These are phyloP conservation scores for Dictyostelium discoideum DNA, from an alignment of 78 protist genomes.

Conservation along the genomic window DNA sequence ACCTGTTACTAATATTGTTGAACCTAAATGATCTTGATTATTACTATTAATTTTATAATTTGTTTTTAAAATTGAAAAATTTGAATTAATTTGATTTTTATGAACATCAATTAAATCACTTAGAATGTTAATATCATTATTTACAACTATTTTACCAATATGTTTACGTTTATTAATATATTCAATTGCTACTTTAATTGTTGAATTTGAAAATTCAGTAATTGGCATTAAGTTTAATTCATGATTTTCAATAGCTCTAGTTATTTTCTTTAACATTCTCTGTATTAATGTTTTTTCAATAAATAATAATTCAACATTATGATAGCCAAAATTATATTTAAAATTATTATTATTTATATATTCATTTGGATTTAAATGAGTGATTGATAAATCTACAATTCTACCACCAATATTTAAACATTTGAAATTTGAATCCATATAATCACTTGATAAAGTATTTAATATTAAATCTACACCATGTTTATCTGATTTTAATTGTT, in stretches of 20 bases:
- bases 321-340: slow-evolving; percentile 4
- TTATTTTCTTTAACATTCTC: not conserved
- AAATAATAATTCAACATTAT: not conserved
- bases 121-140: not conserved
- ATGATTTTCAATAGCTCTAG: not conserved
- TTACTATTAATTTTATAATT: not conserved
- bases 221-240: slow-evolving; percentile 26
- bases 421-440: not conserved
- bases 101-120: not conserved
- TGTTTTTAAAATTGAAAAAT: not conserved
- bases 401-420: slow-evolving; percentile 15
- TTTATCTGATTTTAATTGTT: not conserved
- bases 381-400: slow-evolving; percentile 29
- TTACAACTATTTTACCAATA: slow-evolving; percentile 4
- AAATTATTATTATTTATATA: not conserved
- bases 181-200: slow-evolving; percentile 14
- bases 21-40: not conserved
- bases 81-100: not conserved
- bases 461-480: slow-evolving; percentile 31
- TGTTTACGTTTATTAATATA: not conserved
- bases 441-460: not conserved
- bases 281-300: no score
- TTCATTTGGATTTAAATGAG: not conserved
- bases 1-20: slow-evolving; percentile 22
- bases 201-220: not conserved